Evolutionary conservation across 2,329 filamentous ascomycete species (phyloP), one percentile per base, ranked within the genome.

Genomic region (Alternaria ventricosa): DNA sequence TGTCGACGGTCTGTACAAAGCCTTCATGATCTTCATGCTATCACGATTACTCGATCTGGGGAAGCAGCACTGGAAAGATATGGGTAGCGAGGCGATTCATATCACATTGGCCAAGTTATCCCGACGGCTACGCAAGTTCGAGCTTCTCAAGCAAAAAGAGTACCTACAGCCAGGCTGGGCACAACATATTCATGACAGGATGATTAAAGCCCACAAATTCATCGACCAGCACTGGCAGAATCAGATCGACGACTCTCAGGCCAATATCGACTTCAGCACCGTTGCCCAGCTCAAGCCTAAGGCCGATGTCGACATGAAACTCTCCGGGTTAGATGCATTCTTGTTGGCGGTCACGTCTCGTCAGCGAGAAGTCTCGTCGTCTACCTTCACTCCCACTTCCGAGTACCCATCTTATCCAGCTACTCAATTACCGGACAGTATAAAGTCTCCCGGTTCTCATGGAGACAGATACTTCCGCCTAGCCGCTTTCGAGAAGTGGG

Each of bases 401-500:
- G 12, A 30, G 3, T 71, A 55, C 46, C 64, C 68, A 1, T 12
- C 12, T 1, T 73, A 71, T 23, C 8, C 43, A 0, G 10, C 20
- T 6, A 8, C 61, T 36, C 57, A 60, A 28, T 50, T 71, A 3
- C 72, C 73, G 27, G 30, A 9, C 6, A 20, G n/a, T 3, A 43
- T 69, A 5, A 10, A 50, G n/a, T 28, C 25, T 5, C 9, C 11
- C 44, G 36, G 22, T 20, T 15, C 50, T 10, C 60, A 51, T 8
- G 71, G 75, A 46, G 57, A 73, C 27, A 68, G 7, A 12, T 23
- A 54, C 23, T 71, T 75, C 36, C 84, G 0, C 70, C 83, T n/a
- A 85, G 87, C 0, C 7, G 78, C 76, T 5, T 76, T 88, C 13
- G 87, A 89, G 68, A 41, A 55, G 0, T 89, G 87, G 87, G 82